Percentiles rank a stretch among this genome's conserved stretches.
These are phyloP conservation scores for Penicillium subrubescens DNA, from an alignment of 495 filamentous ascomycete species.

Conservation along the genomic window DNA sequence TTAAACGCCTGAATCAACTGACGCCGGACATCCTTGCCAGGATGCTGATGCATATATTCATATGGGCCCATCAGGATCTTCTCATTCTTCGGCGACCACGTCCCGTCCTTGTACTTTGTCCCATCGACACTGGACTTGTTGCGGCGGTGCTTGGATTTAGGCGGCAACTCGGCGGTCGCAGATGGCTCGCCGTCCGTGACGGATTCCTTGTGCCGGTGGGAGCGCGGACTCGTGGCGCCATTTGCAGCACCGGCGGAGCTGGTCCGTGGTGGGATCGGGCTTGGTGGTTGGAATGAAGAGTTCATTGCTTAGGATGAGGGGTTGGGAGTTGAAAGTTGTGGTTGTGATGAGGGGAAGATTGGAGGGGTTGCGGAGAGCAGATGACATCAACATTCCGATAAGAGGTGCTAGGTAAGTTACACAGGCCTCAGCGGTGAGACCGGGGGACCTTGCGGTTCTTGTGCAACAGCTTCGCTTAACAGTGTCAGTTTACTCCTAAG, in stretches of 20 bases:
- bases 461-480: background rate
- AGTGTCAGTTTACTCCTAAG: background rate
- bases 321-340: conserved; percentile 3
- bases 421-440: conserved; percentile 3
- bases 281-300: conserved; percentile 57
- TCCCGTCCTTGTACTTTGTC: conserved; percentile 53
- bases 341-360: conserved; percentile 18
- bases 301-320: conserved; percentile 18
- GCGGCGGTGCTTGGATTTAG: conserved; percentile 37
- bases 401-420: background rate
- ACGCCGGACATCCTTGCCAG: conserved; percentile 88
- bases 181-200: conserved; percentile 48
- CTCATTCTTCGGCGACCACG: conserved; percentile 74
- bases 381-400: conserved; percentile 6
- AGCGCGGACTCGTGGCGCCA: conserved; percentile 25
- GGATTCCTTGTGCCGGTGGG: conserved; percentile 46
- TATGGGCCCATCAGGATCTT: conserved; percentile 81
- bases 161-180: conserved; percentile 17
- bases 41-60: conserved; percentile 81
- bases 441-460: background rate
- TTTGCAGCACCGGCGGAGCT: conserved; percentile 61
- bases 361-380: conserved; percentile 14
- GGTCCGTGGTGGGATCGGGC: conserved; percentile 71
- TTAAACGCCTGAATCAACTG: conserved; percentile 91
- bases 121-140: conserved; percentile 52